Conservation (phyloP, 2,329 filamentous ascomycete genomes). For the Plectosphaerella sp. region DNA sequence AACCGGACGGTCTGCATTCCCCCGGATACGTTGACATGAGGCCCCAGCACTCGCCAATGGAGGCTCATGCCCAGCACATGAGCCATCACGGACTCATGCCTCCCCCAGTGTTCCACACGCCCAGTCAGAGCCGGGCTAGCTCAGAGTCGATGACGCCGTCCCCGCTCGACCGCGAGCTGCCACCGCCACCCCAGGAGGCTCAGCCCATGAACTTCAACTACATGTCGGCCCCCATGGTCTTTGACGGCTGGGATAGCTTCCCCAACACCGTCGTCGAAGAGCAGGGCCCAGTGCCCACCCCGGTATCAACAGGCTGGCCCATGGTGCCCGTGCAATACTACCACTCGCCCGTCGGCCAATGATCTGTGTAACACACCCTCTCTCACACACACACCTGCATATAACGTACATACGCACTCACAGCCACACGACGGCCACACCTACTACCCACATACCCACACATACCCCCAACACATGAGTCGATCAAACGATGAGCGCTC, state of each 20-base stretch:
- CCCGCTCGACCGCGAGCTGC: conserved; percentile 12
- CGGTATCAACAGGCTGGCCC: conserved; percentile 16
- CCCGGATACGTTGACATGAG: conserved; percentile 11
- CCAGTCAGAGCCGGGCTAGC: conserved; percentile 6
- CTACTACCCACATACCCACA: neutral
- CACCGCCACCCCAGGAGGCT: conserved; percentile 11
- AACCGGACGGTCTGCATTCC: conserved; percentile 5
- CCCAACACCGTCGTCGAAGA: conserved; percentile 28
- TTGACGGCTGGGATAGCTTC: conserved; percentile 37
- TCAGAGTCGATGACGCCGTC: conserved; percentile 9
- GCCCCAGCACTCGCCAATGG: conserved; percentile 6
- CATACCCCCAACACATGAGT: neutral
- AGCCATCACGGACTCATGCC: conserved; percentile 9
- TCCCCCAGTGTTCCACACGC: conserved; percentile 7
- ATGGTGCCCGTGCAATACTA: conserved; percentile 19
- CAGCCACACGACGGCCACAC: neutral
- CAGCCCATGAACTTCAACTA: conserved; percentile 38
- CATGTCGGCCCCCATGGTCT: conserved; percentile 29
- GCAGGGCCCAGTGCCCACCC: conserved; percentile 10
- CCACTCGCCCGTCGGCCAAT: conserved; percentile 12
- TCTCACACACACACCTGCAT: neutral
- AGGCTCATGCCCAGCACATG: conserved; percentile 1
- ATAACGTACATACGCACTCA: neutral
- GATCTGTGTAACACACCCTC: neutral
- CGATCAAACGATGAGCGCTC: conserved; percentile 3